Percentiles rank a stretch among this genome's conserved stretches.
Evolutionary conservation across 257 asterid species (phyloP).

Genomic region (Solanum etuberosum): DNA sequence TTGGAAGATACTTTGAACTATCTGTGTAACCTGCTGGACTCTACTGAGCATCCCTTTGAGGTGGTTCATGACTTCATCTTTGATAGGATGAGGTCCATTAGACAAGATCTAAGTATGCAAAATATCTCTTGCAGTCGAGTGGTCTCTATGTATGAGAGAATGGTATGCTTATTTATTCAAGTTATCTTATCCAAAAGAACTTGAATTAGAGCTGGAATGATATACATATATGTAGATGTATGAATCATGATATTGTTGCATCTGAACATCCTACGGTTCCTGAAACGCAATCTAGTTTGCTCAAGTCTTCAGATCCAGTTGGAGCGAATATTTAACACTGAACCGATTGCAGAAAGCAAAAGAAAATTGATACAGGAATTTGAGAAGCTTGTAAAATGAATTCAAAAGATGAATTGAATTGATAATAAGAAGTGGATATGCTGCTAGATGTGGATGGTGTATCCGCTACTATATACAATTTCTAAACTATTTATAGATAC

Average conservation of each 20-base stretch:
- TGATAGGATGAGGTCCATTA: slow-evolving; percentile 84
- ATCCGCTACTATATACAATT: background rate
- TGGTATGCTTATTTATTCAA: slow-evolving; percentile 44
- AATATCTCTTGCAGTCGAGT: slow-evolving; percentile 41
- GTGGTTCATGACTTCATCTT: slow-evolving; percentile 85
- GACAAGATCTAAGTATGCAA: slow-evolving; percentile 97
- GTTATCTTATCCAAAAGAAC: background rate
- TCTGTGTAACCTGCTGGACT: slow-evolving; percentile 49
- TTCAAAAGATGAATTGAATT: background rate
- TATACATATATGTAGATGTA: background rate
- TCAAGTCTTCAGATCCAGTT: background rate
- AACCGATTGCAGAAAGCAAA: background rate
- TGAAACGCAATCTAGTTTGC: background rate
- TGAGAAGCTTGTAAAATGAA: background rate
- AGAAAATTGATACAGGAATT: background rate
- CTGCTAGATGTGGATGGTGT: background rate
- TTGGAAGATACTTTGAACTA: slow-evolving; percentile 64
- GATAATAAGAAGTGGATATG: background rate
- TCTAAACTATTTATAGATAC: background rate
- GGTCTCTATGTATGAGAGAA: slow-evolving; percentile 76
- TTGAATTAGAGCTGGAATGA: background rate
- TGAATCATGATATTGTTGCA: background rate
- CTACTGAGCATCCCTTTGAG: slow-evolving; percentile 55
- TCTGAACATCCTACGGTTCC: background rate
- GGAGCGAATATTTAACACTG: background rate